A percentile compares a stretch with the other conserved stretches of the same genome.
These are phyloP conservation scores for Solanum dulcamara DNA, from an alignment of 257 asterid genomes.

Conservation along the genomic window DNA sequence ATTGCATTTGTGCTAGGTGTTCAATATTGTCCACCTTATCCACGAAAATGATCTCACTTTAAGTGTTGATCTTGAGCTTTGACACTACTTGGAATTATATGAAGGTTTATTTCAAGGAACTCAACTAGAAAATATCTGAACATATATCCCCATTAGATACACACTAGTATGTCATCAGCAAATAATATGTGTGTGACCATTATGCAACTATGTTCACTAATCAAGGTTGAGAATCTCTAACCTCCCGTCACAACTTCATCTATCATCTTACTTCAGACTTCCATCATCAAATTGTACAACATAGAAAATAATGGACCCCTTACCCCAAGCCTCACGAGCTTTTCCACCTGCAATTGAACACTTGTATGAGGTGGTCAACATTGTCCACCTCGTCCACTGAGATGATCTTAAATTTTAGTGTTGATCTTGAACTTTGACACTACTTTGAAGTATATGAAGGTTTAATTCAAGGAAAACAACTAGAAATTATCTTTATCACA, in stretches of 20 bases:
- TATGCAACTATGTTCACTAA: not conserved
- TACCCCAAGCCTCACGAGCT: not conserved
- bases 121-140: not conserved
- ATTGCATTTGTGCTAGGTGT: not conserved
- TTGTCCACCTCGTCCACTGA: not conserved
- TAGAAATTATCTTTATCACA: not conserved
- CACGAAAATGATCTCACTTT: not conserved
- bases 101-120: not conserved
- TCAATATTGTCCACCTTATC: not conserved
- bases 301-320: not conserved
- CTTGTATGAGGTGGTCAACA: not conserved
- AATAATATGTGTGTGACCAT: not conserved
- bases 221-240: not conserved
- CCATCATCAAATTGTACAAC: not conserved
- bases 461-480: not conserved
- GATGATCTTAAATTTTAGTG: not conserved
- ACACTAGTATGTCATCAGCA: not conserved
- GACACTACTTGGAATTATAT: not conserved
- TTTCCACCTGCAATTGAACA: not conserved
- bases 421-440: not conserved
- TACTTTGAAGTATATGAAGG: not conserved
- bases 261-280: not conserved
- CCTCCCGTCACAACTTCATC: not conserved
- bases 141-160: not conserved
- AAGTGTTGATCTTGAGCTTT: not conserved